Evolutionary conservation across 2,329 filamentous ascomycete genomes (phyloP), one percentile per base, ranked within the genome.

Genomic region (Diaporthe sp.): DNA sequence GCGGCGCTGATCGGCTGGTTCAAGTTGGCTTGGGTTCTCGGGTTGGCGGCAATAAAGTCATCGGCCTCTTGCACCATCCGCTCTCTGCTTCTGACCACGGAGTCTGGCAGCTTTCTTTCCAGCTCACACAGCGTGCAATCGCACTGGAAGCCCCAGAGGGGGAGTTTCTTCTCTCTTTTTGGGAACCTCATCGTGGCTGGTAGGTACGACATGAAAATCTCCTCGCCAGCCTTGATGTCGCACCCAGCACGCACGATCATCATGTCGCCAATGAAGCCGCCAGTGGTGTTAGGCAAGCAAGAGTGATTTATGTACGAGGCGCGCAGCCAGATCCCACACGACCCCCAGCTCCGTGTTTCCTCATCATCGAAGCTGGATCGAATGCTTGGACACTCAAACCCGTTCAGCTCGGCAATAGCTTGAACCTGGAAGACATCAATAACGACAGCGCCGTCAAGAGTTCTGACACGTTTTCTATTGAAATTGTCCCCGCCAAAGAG

Each of bases 61-160:
- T 83, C 80, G 8, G 81, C 75, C 53, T 78, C 77, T 1, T 58
- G 71, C 8, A 81, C 68, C 25, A 77, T n/a, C 37, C 79, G 78
- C 39, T 77, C 79, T 2, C 82, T 71, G 78, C 76, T 79, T 44
- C 78, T 76, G 42, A 80, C 73, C 28, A 57, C 75, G 10, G 75
- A 76, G 2, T 71, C 60, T 0, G 79, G 63, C 1, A 79, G 80
- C 15, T 71, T 31, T 1, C 53, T 47, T 74, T 87, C 85, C 13
- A 80, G 79, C 0, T 68, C 73, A 74, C 86, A 88, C 17, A 87
- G 79, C n/a, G 73, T 68, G 77, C 86, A 88, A 3, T 71, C 71
- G 76, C 86, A 88, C 44, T 81, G 79, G 68, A 87, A 87, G 0
- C 84, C 85, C 22, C 57, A 70, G 1, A 1, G 12, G 13, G 0